Conservation (phyloP, 2,329 filamentous ascomycete genomes). For the Trichoderma gracile region DNA sequence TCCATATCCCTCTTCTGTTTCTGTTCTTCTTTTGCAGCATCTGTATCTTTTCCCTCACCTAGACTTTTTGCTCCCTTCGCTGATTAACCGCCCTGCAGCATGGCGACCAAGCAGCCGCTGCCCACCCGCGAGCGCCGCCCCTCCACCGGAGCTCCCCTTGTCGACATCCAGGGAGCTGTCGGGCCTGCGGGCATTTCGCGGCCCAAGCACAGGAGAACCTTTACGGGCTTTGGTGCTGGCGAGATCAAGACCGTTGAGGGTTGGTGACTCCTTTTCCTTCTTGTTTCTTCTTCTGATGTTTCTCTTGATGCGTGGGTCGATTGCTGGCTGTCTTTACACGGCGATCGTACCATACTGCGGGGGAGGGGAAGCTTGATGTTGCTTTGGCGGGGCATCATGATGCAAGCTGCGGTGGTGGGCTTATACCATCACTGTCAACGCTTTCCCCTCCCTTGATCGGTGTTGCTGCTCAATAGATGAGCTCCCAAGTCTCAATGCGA, state of each 20-base stretch:
- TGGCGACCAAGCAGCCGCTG: constrained; percentile 41
- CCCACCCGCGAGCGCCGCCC: constrained; percentile 73
- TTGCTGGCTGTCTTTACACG: not conserved
- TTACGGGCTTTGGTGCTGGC: constrained; percentile 83
- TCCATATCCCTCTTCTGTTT: not conserved
- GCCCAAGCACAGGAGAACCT: constrained; percentile 96
- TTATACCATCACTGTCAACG: not conserved
- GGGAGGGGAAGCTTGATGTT: constrained; percentile 20
- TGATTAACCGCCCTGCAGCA: constrained; percentile 27
- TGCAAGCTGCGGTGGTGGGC: constrained; percentile 10
- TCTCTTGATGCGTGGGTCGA: not conserved
- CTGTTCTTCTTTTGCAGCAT: not conserved
- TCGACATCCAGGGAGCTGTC: constrained; percentile 82
- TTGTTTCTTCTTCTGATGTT: not conserved
- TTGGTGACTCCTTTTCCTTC: constrained; percentile 40
- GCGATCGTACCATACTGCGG: not conserved
- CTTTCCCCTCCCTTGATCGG: not conserved
- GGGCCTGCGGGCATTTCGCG: constrained; percentile 81
- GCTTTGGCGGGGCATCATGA: constrained; percentile 24
- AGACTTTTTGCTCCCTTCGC: not conserved
- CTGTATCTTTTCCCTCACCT: not conserved
- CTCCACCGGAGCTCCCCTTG: constrained; percentile 78
- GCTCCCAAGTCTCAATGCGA: not conserved
- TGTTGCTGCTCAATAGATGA: not conserved
- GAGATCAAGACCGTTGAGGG: constrained; percentile 96